Conservation (phyloP, 768 basidiomycete genomes). For the Mycena latifolia region DNA sequence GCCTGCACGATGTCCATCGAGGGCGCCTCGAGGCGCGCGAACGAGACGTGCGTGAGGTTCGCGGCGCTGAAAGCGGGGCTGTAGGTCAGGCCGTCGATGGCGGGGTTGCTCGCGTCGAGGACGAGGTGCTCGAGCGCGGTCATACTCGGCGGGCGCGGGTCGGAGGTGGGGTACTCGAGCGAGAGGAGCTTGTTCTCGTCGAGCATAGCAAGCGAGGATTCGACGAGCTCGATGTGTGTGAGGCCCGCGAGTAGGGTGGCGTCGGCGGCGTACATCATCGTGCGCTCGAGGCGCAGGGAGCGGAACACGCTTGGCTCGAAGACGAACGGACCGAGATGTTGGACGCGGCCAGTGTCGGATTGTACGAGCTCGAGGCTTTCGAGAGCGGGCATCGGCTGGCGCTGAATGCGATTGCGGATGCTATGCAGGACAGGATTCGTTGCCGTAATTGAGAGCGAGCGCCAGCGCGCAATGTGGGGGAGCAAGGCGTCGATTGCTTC, state of each 20-base stretch:
- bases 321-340: constrained; percentile 29
- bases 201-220: constrained; percentile 31
- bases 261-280: constrained; percentile 32
- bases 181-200: constrained; percentile 32
- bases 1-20: constrained; percentile 32
- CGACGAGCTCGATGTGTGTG: constrained; percentile 14
- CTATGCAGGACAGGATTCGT: constrained; percentile 30
- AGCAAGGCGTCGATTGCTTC: constrained; percentile 17
- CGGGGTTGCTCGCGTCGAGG: constrained; percentile 28
- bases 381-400: constrained; percentile 7
- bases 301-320: constrained; percentile 22
- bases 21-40: constrained; percentile 31
- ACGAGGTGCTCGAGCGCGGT: constrained; percentile 9
- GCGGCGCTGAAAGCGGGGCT: constrained; percentile 28
- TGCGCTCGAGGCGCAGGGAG: constrained; percentile 25
- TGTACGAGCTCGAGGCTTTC: constrained; percentile 29
- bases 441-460: constrained; percentile 11
- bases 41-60: constrained; percentile 19
- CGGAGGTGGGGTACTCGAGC: constrained; percentile 21
- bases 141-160: constrained; percentile 28
- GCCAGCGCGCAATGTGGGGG: constrained; percentile 22
- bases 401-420: constrained; percentile 9
- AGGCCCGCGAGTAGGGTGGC: constrained; percentile 21
- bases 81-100: constrained; percentile 8
- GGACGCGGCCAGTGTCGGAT: constrained; percentile 22